These are phyloP conservation scores for Suillus discolor DNA, from an alignment of 768 basidiomycete genomes.

Conservation along the genomic window DNA sequence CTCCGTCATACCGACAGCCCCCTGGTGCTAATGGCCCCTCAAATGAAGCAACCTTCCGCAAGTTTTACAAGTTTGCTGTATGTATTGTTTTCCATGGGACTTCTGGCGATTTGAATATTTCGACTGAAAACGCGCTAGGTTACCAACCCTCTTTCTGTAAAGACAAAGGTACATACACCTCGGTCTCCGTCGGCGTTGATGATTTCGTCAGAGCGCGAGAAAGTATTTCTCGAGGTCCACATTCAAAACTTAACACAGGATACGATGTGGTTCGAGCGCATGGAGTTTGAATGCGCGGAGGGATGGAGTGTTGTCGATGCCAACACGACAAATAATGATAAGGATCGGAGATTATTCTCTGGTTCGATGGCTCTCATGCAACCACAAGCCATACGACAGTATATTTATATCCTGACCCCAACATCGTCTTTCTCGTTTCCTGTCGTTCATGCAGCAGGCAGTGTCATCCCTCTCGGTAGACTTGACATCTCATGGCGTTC, in stretches of 20 bases:
- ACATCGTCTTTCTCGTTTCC: conserved; percentile 45
- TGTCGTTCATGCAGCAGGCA: conserved; percentile 61
- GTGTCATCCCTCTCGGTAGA: conserved; percentile 77
- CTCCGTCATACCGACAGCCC: conserved; percentile 53
- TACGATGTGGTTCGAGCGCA: conserved; percentile 78
- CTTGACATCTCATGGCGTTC: conserved; percentile 91
- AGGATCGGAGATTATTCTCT: conserved; percentile 50
- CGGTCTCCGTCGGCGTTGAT: conserved; percentile 74
- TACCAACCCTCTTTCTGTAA: conserved; percentile 92
- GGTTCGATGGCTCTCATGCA: conserved; percentile 73
- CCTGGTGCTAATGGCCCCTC: conserved; percentile 51
- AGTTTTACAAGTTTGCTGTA: conserved; percentile 86
- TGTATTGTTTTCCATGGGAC: conserved; percentile 29
- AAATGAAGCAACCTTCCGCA: conserved; percentile 59
- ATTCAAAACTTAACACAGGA: conserved; percentile 86
- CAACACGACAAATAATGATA: conserved; percentile 39
- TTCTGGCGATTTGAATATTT: not conserved
- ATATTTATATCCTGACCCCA: conserved; percentile 80
- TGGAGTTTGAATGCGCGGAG: conserved; percentile 74
- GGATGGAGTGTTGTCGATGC: conserved; percentile 63
- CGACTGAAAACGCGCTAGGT: conserved; percentile 50
- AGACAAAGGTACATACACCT: conserved; percentile 87
- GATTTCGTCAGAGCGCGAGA: conserved; percentile 65
- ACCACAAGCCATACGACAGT: conserved; percentile 85
- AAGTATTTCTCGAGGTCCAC: conserved; percentile 90